phyloP scores from a whole-genome alignment of 495 filamentous ascomycete species.

The Penicillium malachiteum region DNA sequence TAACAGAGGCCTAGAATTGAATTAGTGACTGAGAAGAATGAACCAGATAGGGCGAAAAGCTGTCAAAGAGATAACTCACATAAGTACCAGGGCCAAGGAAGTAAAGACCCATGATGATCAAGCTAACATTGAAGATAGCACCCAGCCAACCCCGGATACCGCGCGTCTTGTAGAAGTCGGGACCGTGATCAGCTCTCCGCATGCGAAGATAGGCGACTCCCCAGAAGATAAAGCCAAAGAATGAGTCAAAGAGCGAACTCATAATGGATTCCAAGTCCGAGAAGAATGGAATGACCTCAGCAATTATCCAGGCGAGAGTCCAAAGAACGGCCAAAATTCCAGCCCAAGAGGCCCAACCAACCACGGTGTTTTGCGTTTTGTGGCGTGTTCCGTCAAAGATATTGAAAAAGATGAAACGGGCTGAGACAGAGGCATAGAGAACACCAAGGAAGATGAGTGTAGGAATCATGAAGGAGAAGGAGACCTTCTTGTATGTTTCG shows the following conservation, averaged over 20 bases:
- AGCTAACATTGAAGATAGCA: conserved; percentile 61
- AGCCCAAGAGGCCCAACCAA: conserved; percentile 77
- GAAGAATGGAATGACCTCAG: conserved; percentile 90
- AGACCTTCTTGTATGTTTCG: conserved; percentile 71
- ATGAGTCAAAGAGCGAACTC: conserved; percentile 88
- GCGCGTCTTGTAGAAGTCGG: conserved; percentile 55
- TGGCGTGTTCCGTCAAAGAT: conserved; percentile 75
- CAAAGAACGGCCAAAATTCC: conserved; percentile 72
- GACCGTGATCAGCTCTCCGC: conserved; percentile 66
- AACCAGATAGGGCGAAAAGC: not conserved
- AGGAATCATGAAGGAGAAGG: conserved; percentile 91
- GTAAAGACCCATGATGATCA: conserved; percentile 70
- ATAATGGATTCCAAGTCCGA: conserved; percentile 78
- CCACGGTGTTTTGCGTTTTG: conserved; percentile 72
- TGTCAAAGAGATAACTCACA: conserved; percentile 46
- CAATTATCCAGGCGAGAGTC: conserved; percentile 78
- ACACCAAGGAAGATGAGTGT: conserved; percentile 88
- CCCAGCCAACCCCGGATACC: conserved; percentile 62
- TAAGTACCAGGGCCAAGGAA: conserved; percentile 80
- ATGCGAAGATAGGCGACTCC: conserved; percentile 84
- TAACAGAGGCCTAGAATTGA: conserved; percentile 48
- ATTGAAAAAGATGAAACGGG: conserved; percentile 84
- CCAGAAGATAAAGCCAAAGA: conserved; percentile 96
- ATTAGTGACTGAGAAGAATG: conserved; percentile 5
- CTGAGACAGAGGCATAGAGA: conserved; percentile 82